phyloP scores from a whole-genome alignment of 768 basidiomycete genomes.

The Lanmaoa rubissima region DNA sequence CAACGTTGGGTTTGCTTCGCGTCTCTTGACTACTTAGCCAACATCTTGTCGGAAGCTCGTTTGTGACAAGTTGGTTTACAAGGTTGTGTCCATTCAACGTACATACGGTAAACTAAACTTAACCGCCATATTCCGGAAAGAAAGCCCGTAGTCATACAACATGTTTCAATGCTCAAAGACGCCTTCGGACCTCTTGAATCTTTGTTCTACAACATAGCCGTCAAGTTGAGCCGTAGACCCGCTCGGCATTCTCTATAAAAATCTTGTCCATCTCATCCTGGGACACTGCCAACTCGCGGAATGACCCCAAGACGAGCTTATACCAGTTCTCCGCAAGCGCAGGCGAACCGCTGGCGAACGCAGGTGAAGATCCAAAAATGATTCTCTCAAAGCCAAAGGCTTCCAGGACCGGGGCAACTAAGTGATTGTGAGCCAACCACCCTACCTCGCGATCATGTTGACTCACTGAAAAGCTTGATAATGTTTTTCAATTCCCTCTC shows the following conservation, averaged over 20 bases:
- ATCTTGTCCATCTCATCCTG: constrained; percentile 75
- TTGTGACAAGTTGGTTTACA: neutral
- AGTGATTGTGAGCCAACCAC: neutral
- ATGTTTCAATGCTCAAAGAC: neutral
- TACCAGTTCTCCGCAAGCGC: constrained; percentile 73
- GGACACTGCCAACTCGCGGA: constrained; percentile 77
- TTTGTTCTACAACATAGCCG: neutral
- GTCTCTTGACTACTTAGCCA: constrained; percentile 5
- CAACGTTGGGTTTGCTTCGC: neutral
- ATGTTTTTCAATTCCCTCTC: constrained; percentile 49
- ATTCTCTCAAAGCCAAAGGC: constrained; percentile 85
- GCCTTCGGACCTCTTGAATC: neutral
- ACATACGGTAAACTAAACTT: neutral
- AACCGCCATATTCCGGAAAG: neutral
- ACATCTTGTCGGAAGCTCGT: neutral
- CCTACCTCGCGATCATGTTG: neutral
- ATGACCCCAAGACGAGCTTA: constrained; percentile 72
- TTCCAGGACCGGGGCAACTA: constrained; percentile 80
- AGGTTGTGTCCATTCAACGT: neutral
- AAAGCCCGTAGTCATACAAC: neutral
- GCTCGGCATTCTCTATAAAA: constrained; percentile 53
- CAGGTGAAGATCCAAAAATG: constrained; percentile 77
- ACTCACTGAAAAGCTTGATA: constrained; percentile 85
- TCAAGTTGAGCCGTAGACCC: constrained; percentile 37
- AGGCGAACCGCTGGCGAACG: constrained; percentile 44